Evolutionary conservation across 306 rosid species (phyloP), one percentile per base, ranked within the genome.

Genomic region (Malus orientalis): DNA sequence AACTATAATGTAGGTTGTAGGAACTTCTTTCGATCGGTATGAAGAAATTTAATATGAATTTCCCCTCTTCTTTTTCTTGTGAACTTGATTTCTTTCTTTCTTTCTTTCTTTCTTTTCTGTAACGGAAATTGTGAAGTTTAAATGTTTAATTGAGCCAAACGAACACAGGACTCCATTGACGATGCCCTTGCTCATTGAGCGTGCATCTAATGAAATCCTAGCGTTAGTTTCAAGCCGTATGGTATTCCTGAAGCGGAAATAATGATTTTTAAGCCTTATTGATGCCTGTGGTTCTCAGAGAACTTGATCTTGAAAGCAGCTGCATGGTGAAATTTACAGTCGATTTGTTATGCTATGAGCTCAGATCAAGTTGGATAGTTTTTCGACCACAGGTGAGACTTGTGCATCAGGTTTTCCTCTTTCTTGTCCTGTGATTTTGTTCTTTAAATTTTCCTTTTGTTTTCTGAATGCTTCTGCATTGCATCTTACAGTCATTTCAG

Each of bases 391-490:
- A 40, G 69, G 57, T 69, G 49, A 30, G 66, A 18, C 54, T 42
- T 58, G 15, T 69, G 33, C 14, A 45, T 40, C 74, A 20, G 74
- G 75, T 77, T 47, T 76, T 69, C 69, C 80, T 58, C 69, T 20
- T 59, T 62, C 16, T 19, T 77, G 51, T 69, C 75, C 18, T 42
- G 29, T 23, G 18, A 16, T 9, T 54, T 76, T 49, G 20, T 12
- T 29, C 42, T 15, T 2, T 4, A n/a, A 33, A 9, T 64, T 64
- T 18, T 18, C 12, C 22, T 8, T 30, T 1, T 19, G 44, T 30
- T 64, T 64, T 64, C 22, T 64, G n/a, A 40, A 64, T 32, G 69
- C 11, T 30, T 59, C 18, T 67, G 74, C 67, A 53, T 25, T 22
- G 51, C 42, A 57, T n/a, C 25, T 51, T 54, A n/a, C n/a, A 33